Percentiles rank a stretch among this genome's conserved stretches.
Evolutionary conservation across 371 early-diverging fungal species (phyloP).

Genomic region (Astathelohania contejeani): DNA sequence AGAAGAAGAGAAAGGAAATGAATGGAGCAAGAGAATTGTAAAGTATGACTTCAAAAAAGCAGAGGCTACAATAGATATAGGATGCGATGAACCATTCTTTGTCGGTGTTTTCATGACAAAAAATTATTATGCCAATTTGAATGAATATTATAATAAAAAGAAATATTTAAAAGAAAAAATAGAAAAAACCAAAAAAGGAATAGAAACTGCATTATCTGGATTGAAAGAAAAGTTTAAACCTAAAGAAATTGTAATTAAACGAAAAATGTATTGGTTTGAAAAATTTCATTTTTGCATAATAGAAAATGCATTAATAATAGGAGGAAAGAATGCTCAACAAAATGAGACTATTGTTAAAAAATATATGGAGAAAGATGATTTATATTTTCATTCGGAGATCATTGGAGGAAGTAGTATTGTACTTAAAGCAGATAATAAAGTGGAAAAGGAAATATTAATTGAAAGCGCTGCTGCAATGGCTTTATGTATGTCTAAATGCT

Average conservation of each 20-base stretch:
- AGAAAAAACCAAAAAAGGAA: constrained; percentile 32
- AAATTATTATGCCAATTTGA: constrained; percentile 26
- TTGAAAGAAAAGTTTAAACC: constrained; percentile 7
- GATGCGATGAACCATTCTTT: constrained; percentile 2
- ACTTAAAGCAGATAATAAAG: constrained; percentile 51
- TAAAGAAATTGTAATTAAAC: constrained; percentile 30
- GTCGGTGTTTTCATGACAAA: no score
- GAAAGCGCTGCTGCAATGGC: constrained; percentile 86
- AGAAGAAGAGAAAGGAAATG: constrained; percentile 39
- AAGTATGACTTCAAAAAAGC: constrained; percentile 42
- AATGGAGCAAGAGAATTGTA: constrained; percentile 30
- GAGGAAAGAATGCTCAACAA: constrained; percentile 83
- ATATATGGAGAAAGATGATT: constrained; percentile 56
- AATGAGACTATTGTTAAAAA: constrained; percentile 82
- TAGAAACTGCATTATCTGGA: constrained; percentile 11
- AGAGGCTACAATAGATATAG: constrained; percentile 28
- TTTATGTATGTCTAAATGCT: constrained; percentile 75
- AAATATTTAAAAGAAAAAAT: constrained; percentile 47
- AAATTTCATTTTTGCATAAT: constrained; percentile 92
- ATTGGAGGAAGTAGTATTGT: constrained; percentile 78
- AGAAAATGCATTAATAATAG: constrained; percentile 78
- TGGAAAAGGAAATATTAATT: constrained; percentile 69
- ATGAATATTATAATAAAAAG: constrained; percentile 34
- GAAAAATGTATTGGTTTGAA: constrained; percentile 95
- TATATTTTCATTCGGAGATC: constrained; percentile 84